Conservation (phyloP, 2,329 filamentous ascomycete genomes). For the Cercospora beticola region DNA sequence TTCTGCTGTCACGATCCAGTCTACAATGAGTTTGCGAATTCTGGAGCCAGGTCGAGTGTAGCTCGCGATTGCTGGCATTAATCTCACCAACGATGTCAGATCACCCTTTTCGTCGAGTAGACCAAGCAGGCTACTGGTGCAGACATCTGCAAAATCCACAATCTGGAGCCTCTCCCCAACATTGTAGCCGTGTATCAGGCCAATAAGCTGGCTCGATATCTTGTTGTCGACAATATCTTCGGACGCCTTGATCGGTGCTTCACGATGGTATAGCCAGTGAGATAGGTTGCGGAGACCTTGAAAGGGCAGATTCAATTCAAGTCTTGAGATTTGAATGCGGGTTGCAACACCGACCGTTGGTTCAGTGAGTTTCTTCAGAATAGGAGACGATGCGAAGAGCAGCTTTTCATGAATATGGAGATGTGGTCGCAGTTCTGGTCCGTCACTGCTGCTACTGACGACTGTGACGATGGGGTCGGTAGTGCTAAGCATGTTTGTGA, state of each 20-base stretch:
- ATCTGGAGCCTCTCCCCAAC: background rate
- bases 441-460: constrained; percentile 3
- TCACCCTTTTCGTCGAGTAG: background rate
- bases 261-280: background rate
- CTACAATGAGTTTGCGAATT: background rate
- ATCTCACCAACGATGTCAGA: background rate
- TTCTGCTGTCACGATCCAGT: background rate
- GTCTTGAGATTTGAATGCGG: background rate
- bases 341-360: background rate
- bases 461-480: background rate
- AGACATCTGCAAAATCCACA: background rate
- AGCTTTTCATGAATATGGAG: background rate
- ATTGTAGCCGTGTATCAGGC: background rate
- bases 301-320: background rate
- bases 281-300: background rate
- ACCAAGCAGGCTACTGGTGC: background rate
- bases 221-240: background rate
- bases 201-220: background rate
- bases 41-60: background rate
- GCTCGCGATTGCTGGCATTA: background rate
- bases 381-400: background rate
- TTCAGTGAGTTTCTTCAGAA: background rate
- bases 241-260: background rate
- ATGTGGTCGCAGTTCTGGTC: constrained; percentile 2
- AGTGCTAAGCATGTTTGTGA: background rate